Percentiles rank a stretch among this genome's conserved stretches.
Evolutionary conservation across 441 rosid genomes (phyloP).

Genomic region (Populus tomentosa): DNA sequence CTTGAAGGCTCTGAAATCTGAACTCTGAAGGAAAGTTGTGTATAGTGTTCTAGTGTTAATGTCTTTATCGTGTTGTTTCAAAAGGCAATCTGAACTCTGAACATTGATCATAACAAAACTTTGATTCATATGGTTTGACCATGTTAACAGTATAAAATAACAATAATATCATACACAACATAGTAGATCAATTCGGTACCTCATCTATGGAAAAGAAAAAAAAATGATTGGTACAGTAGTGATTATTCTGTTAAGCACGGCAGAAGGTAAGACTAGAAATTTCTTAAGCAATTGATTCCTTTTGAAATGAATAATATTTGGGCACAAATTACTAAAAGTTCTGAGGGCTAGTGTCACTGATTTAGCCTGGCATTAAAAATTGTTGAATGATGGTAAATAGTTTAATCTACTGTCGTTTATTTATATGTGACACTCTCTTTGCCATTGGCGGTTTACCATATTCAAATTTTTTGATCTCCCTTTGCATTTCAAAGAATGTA

Average conservation of each 20-base stretch:
- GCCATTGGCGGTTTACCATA: not conserved
- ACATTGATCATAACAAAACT: not conserved
- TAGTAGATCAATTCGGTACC: not conserved
- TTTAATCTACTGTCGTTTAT: not conserved
- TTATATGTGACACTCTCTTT: not conserved
- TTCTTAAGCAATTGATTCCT: not conserved
- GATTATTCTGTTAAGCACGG: not conserved
- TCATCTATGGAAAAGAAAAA: not conserved
- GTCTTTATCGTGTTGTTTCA: not conserved
- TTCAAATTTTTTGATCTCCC: no score
- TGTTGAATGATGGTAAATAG: not conserved
- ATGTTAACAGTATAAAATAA: not conserved
- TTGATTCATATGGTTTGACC: not conserved
- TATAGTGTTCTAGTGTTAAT: not conserved
- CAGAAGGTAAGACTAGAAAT: not conserved
- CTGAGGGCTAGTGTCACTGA: not conserved
- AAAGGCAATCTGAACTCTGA: not conserved
- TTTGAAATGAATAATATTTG: not conserved
- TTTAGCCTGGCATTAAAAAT: not conserved
- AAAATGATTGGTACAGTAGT: not conserved
- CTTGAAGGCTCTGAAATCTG: not conserved
- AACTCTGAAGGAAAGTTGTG: not conserved
- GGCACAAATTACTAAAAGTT: not conserved
- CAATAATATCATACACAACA: not conserved
- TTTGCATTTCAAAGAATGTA: not conserved